Evolutionary conservation across 2,329 filamentous ascomycete genomes (phyloP).

Genomic region (Talaromyces pinophilus): DNA sequence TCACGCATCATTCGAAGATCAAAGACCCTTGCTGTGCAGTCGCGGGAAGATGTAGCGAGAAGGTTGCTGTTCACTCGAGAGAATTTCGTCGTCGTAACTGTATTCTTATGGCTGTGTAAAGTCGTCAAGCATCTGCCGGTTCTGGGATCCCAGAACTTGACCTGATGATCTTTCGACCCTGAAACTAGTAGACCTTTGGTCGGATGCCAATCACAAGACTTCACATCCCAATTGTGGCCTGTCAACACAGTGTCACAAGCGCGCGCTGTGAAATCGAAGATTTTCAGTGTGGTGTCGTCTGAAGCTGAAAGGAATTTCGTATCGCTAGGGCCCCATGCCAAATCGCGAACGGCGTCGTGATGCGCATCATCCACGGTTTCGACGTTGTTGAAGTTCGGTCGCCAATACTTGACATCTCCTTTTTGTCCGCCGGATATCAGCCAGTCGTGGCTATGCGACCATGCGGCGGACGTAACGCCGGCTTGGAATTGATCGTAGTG

Average conservation of each 20-base stretch:
- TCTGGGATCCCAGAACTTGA: constrained; percentile 98
- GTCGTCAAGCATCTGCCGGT: constrained; percentile 88
- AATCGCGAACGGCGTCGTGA: constrained; percentile 81
- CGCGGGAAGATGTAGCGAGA: constrained; percentile 87
- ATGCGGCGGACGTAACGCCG: constrained; percentile 54
- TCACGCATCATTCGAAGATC: constrained; percentile 98
- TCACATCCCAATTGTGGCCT: constrained; percentile 98
- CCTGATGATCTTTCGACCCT: constrained; percentile 93
- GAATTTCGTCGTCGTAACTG: constrained; percentile 88
- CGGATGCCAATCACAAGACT: constrained; percentile 96
- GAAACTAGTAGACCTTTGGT: constrained; percentile 92
- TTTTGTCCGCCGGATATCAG: constrained; percentile 93
- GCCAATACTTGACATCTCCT: constrained; percentile 96
- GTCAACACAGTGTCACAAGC: constrained; percentile 79
- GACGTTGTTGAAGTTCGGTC: constrained; percentile 98
- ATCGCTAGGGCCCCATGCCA: constrained; percentile 92
- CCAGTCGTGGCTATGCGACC: constrained; percentile 97
- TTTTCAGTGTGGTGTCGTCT: constrained; percentile 89
- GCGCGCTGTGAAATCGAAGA: constrained; percentile 91
- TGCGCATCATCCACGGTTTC: constrained; percentile 86
- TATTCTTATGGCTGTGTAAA: constrained; percentile 95
- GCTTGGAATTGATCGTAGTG: constrained; percentile 65
- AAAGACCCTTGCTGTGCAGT: constrained; percentile 90
- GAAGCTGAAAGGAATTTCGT: constrained; percentile 94
- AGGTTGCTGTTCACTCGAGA: constrained; percentile 81